Conservation (phyloP, 2,329 filamentous ascomycete genomes). For the Rutstroemia sp. region DNA sequence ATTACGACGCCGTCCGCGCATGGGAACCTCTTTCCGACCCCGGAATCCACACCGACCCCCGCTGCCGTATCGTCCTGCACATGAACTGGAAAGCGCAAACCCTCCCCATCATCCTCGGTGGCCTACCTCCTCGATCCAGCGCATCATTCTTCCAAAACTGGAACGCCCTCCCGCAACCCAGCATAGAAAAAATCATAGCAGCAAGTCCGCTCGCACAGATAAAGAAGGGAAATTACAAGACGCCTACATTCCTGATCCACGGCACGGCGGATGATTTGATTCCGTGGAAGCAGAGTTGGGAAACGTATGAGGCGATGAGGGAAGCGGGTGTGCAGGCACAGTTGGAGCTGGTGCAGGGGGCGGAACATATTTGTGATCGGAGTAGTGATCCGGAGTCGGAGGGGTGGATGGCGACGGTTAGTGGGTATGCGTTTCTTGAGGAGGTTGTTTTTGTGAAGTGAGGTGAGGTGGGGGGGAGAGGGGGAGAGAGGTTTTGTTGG, state of each 20-base stretch:
- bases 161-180: constrained; percentile 2
- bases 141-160: too few species aligned
- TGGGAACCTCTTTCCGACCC: too few species aligned
- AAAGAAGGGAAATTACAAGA: constrained; percentile 24
- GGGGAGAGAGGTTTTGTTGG: neutral
- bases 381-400: neutral
- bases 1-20: too few species aligned
- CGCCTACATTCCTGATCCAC: constrained; percentile 32
- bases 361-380: constrained; percentile 9
- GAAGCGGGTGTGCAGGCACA: constrained; percentile 14
- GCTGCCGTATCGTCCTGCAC: constrained; percentile 33
- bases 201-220: constrained; percentile 30
- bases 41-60: constrained; percentile 24
- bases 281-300: constrained; percentile 27
- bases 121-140: neutral
- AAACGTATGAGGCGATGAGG: constrained; percentile 19
- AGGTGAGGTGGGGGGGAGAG: too few species aligned
- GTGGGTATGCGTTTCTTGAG: constrained; percentile 22
- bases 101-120: constrained; percentile 32
- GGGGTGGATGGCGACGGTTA: neutral
- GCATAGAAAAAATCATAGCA: constrained; percentile 11
- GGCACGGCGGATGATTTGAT: constrained; percentile 29
- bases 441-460: too few species aligned
- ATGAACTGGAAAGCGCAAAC: constrained; percentile 37
- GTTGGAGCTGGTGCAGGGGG: neutral